phyloP scores from a whole-genome alignment of 75 land plant genomes.

The Larix kaempferi region DNA sequence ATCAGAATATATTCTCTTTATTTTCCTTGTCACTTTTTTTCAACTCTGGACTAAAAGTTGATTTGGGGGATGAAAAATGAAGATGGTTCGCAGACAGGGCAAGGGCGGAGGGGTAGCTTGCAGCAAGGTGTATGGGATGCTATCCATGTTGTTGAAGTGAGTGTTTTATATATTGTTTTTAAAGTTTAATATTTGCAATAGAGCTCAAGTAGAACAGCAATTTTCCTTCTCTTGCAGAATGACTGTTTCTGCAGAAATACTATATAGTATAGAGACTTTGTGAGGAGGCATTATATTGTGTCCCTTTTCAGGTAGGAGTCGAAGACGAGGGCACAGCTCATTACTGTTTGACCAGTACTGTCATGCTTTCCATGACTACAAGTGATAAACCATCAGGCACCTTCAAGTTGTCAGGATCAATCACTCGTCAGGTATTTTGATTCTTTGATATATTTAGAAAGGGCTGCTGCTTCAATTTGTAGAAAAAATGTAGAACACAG shows the following conservation, averaged over 20 bases:
- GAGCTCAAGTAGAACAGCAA: background rate
- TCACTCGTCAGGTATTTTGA: conserved; percentile 79
- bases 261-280: background rate
- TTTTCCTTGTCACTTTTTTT: background rate
- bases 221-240: background rate
- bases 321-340: conserved; percentile 65
- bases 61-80: conserved; percentile 1
- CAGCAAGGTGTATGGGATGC: conserved; percentile 96
- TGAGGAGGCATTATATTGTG: background rate
- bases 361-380: conserved; percentile 89
- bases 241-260: background rate
- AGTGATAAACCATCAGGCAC: conserved; percentile 60
- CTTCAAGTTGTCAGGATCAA: conserved; percentile 87
- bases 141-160: conserved; percentile 89
- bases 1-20: background rate
- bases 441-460: background rate
- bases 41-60: conserved; percentile 1
- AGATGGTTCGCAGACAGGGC: conserved; percentile 89
- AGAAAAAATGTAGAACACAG: background rate
- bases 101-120: conserved; percentile 77
- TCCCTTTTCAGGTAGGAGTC: conserved; percentile 52
- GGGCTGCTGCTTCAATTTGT: background rate
- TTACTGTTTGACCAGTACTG: conserved; percentile 87
- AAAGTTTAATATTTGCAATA: background rate
- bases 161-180: conserved; percentile 15